Percentiles rank a stretch among this genome's conserved stretches.
phyloP scores from a whole-genome alignment of 768 basidiomycete species.

The Lentinus tigrinus region DNA sequence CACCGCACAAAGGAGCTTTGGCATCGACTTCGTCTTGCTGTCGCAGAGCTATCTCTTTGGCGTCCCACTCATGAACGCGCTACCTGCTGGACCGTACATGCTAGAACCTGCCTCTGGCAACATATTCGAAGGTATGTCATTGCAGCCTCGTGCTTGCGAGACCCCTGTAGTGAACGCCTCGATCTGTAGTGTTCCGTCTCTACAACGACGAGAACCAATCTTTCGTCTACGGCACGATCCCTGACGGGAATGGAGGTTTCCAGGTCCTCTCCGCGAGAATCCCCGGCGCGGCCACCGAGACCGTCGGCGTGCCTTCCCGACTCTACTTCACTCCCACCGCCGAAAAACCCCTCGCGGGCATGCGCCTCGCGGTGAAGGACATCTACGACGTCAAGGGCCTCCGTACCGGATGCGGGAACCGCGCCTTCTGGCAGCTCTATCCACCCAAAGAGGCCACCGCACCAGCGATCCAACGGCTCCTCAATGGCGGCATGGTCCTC shows the following conservation, averaged over 20 bases:
- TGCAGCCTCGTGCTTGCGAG: background rate
- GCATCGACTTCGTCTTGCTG: conserved; percentile 16
- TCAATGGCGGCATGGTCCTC: conserved; percentile 47
- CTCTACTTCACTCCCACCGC: conserved; percentile 34
- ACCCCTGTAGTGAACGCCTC: background rate
- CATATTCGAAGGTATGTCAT: conserved; percentile 26
- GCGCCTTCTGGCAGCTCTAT: conserved; percentile 36
- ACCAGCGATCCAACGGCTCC: conserved; percentile 43
- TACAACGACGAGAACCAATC: conserved; percentile 43
- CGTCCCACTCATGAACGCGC: conserved; percentile 7
- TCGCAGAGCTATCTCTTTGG: conserved; percentile 14
- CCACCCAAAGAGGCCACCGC: conserved; percentile 37
- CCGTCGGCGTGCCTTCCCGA: conserved; percentile 51
- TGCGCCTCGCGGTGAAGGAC: conserved; percentile 51
- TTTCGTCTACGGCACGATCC: conserved; percentile 44
- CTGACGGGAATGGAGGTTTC: conserved; percentile 34
- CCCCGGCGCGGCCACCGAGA: conserved; percentile 25
- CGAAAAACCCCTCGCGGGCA: conserved; percentile 39
- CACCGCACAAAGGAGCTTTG: conserved; percentile 4
- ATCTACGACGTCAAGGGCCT: conserved; percentile 40
- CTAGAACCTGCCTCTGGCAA: conserved; percentile 22
- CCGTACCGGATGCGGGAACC: conserved; percentile 36
- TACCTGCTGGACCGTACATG: conserved; percentile 29
- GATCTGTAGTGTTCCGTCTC: conserved; percentile 35
- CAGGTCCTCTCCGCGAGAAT: conserved; percentile 23